These are phyloP conservation scores for Solanum virginianum DNA, from an alignment of 257 asterid species.

Conservation along the genomic window DNA sequence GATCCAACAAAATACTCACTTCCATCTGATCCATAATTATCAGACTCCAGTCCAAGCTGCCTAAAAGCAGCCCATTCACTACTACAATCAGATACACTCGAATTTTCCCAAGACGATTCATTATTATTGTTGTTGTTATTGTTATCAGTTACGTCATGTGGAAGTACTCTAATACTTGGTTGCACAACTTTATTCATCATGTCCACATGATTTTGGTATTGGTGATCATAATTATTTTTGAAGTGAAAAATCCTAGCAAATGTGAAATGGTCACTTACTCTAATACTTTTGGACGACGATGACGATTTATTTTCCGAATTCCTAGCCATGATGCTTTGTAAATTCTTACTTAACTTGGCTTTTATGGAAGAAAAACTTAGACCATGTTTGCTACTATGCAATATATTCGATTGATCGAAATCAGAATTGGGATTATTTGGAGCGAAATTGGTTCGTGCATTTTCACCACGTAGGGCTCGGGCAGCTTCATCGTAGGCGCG, in stretches of 20 bases:
- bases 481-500: conserved; percentile 87
- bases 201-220: conserved; percentile 31
- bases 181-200: conserved; percentile 54
- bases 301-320: conserved; percentile 53
- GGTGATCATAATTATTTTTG: conserved; percentile 22
- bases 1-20: conserved; percentile 20
- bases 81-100: conserved; percentile 43
- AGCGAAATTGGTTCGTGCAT: conserved; percentile 74
- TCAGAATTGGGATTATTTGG: background rate
- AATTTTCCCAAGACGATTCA: conserved; percentile 29
- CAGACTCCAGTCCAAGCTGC: conserved; percentile 31
- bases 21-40: conserved; percentile 34
- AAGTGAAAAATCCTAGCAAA: conserved; percentile 71
- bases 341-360: conserved; percentile 67
- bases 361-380: conserved; percentile 67
- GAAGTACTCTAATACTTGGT: conserved; percentile 67
- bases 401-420: background rate
- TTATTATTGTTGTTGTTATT: background rate
- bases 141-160: conserved; percentile 16
- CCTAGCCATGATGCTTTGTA: conserved; percentile 66
- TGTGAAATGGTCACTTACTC: conserved; percentile 87
- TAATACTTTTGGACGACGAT: conserved; percentile 31
- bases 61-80: conserved; percentile 42
- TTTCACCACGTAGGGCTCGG: conserved; percentile 72
- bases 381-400: conserved; percentile 21